Conservation (phyloP, 345 rosid genomes). For the Erodium maritimum region DNA sequence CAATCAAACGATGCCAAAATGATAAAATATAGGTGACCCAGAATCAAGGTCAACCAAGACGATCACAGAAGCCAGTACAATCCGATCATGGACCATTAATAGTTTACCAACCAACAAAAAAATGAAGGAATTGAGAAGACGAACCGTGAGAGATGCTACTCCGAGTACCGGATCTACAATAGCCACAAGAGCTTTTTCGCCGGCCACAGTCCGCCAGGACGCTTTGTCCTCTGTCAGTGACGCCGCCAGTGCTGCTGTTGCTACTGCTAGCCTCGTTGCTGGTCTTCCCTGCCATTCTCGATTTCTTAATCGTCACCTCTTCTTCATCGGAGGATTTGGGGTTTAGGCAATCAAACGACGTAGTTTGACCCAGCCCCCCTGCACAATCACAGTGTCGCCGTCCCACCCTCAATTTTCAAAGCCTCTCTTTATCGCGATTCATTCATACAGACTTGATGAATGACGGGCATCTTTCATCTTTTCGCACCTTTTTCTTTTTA, state of each 20-base stretch:
- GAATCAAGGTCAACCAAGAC: background rate
- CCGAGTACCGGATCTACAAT: slow-evolving; percentile 42
- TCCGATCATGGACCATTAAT: background rate
- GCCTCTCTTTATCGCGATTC: too few relatives aligned
- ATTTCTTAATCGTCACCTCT: slow-evolving; percentile 14
- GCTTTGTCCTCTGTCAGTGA: slow-evolving; percentile 31
- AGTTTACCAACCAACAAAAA: background rate
- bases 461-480: too few relatives aligned
- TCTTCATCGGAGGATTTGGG: background rate
- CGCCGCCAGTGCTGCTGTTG: slow-evolving; percentile 4
- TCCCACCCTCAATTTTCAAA: too few relatives aligned
- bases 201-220: slow-evolving; percentile 49
- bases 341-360: background rate
- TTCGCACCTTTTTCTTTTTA: too few relatives aligned
- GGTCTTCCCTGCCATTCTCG: slow-evolving; percentile 20
- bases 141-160: slow-evolving; percentile 69
- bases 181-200: slow-evolving; percentile 48
- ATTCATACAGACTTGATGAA: too few relatives aligned
- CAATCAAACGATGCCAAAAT: background rate
- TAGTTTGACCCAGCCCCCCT: background rate
- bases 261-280: slow-evolving; percentile 66
- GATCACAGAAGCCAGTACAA: background rate
- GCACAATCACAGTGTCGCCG: too few relatives aligned
- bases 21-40: background rate
- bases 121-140: slow-evolving; percentile 4